Percentiles rank a stretch among this genome's conserved stretches.
These are phyloP conservation scores for Hysterium pulicare DNA, from an alignment of 2,329 filamentous ascomycete species.

Conservation along the genomic window DNA sequence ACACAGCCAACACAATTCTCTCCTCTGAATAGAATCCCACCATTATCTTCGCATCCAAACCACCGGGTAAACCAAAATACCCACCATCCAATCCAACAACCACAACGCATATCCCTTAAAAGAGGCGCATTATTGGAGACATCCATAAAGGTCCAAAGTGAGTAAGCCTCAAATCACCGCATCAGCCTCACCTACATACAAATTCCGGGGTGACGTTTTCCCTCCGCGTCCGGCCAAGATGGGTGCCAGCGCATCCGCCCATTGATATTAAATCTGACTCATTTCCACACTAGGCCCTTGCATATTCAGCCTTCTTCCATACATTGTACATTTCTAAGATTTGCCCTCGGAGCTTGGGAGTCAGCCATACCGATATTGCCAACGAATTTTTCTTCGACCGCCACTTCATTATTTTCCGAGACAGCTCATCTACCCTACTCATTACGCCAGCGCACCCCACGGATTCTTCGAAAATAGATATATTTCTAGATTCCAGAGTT, in stretches of 20 bases:
- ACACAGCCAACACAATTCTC: constrained; percentile 7
- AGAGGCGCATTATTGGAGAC: constrained; percentile 9
- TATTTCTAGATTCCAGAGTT: neutral
- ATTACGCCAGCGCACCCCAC: constrained; percentile 4
- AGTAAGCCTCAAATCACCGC: constrained; percentile 23
- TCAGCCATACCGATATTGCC: constrained; percentile 26
- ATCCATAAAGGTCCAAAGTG: constrained; percentile 16
- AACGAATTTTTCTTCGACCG: constrained; percentile 20
- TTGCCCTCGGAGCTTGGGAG: constrained; percentile 15
- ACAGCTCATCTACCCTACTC: constrained; percentile 26
- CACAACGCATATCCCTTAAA: constrained; percentile 10
- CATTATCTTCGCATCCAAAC: constrained; percentile 14
- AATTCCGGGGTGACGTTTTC: constrained; percentile 22
- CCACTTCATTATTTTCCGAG: constrained; percentile 16
- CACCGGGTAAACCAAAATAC: constrained; percentile 14
- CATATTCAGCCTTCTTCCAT: constrained; percentile 17
- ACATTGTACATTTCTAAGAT: neutral
- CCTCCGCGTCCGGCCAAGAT: constrained; percentile 12
- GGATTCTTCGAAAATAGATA: constrained; percentile 1
- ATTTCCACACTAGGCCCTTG: constrained; percentile 24
- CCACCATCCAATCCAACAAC: constrained; percentile 17
- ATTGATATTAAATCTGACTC: constrained; percentile 37
- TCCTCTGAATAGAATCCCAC: neutral
- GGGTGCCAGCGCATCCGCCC: constrained; percentile 30
- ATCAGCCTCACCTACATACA: constrained; percentile 22